Evolutionary conservation across 2,329 filamentous ascomycete species (phyloP), one percentile per base, ranked within the genome.

Genomic region (Stenocarpella maydis): DNA sequence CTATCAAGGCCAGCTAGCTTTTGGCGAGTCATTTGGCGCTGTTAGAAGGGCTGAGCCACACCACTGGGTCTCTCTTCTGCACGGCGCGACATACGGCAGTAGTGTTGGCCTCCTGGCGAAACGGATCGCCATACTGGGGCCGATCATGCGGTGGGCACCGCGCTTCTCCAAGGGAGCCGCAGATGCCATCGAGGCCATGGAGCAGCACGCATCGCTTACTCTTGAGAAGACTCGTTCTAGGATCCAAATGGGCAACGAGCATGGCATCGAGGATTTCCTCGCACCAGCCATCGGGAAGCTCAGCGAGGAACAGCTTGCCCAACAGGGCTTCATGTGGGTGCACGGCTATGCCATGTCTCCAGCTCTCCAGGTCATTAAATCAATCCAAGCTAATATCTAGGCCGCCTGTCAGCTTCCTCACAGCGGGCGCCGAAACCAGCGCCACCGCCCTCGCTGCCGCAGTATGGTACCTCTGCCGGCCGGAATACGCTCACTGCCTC

Each of bases 11-110:
- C 66, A 72, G 37, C 65, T 74, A 2, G 69, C 69, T 0, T 74
- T 75, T 49, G 72, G 73, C 4, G 73, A 75, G 50, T 67, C 73
- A 8, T 74, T 74, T 37, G 69, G 72, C 17, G 73, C 73, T 8
- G 53, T 73, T 17, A 31, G 24, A 4, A 65, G 63, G 15, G 68
- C 63, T 2, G 52, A 65, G n/a, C 41, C 68, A 9, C 45, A 73
- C 21, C 67, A 66, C n/a, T 74, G 73, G 73, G 68, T 73, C 31
- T 71, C 70, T 14, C 66, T 73, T 7, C 67, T 74, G 6, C 68
- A 71, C 14, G 63, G 53, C 15, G 49, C 67, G 26, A 43, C 67
- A 8, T 71, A 73, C 41, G 67, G 64, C 7, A 47, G 43, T 3
- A 67, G 41, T 53, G 21, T 72, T 24, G 52, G 61, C n/a, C 65